A percentile compares a stretch with the other conserved stretches of the same genome.
Evolutionary conservation across 768 basidiomycete genomes (phyloP).

Genomic region (Piloderma croceum): DNA sequence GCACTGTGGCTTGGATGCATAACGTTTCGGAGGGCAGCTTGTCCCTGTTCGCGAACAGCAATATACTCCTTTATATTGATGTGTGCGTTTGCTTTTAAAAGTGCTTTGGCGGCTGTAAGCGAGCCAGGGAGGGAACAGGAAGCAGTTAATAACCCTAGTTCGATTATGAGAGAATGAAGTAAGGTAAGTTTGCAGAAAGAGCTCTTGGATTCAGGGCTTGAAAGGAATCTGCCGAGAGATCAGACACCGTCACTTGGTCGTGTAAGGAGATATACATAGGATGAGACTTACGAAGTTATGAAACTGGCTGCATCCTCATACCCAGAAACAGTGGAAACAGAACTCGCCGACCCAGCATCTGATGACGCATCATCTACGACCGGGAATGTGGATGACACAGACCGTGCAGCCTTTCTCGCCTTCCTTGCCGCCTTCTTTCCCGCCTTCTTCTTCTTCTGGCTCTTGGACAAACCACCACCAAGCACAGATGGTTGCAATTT

Average conservation of each 20-base stretch:
- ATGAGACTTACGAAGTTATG: slow-evolving; percentile 62
- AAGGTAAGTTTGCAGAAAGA: slow-evolving; percentile 50
- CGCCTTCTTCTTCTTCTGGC: slow-evolving; percentile 5
- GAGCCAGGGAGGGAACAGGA: slow-evolving; percentile 47
- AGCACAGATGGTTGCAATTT: slow-evolving; percentile 5
- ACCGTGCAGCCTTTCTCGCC: not conserved
- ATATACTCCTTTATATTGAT: slow-evolving; percentile 73
- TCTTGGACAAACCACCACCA: slow-evolving; percentile 1
- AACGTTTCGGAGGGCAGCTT: slow-evolving; percentile 50
- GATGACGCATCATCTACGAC: slow-evolving; percentile 51
- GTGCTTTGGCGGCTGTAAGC: slow-evolving; percentile 59
- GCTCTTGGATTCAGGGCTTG: slow-evolving; percentile 39
- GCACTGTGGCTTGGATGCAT: slow-evolving; percentile 60
- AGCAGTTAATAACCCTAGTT: slow-evolving; percentile 57
- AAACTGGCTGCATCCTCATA: slow-evolving; percentile 57
- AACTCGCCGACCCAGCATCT: slow-evolving; percentile 29
- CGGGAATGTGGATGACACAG: slow-evolving; percentile 32
- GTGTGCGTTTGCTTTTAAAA: slow-evolving; percentile 62
- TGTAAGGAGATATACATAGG: too few species aligned
- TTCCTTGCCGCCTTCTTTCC: slow-evolving; percentile 5
- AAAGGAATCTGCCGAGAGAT: slow-evolving; percentile 56
- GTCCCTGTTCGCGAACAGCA: slow-evolving; percentile 57
- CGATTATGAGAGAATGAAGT: slow-evolving; percentile 69
- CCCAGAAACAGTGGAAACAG: slow-evolving; percentile 24
- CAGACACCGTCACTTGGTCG: too few species aligned